These are phyloP conservation scores for Clonostachys sp. DNA, from an alignment of 2,329 filamentous ascomycete species.

Conservation along the genomic window DNA sequence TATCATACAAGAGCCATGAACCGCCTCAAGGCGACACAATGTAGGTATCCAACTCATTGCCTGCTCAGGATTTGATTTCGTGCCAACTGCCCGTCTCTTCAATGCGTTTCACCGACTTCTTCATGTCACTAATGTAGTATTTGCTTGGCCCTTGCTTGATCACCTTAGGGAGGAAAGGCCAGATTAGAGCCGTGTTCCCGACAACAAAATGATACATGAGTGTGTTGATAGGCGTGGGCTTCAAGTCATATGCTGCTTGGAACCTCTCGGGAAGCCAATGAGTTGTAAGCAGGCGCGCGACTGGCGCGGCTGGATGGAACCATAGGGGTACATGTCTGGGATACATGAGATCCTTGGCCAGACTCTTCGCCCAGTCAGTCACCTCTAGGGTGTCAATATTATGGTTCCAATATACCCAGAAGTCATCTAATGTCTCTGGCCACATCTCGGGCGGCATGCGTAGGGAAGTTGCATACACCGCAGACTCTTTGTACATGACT, in stretches of 20 bases:
- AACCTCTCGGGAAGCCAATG: conserved; percentile 11
- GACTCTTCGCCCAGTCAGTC: conserved; percentile 17
- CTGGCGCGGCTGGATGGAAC: conserved; percentile 10
- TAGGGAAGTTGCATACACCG: conserved; percentile 18
- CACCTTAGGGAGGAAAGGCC: conserved; percentile 6
- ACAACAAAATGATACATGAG: conserved; percentile 9
- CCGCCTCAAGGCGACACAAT: too few relatives aligned
- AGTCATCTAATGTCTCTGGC: conserved; percentile 22
- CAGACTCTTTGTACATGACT: conserved; percentile 15
- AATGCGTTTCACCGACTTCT: conserved; percentile 9
- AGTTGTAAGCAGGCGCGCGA: conserved; percentile 8
- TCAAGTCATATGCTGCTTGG: conserved; percentile 13
- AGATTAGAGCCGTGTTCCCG: conserved; percentile 17
- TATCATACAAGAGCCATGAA: too few relatives aligned
- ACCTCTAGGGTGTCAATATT: conserved; percentile 23
- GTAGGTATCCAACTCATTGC: too few relatives aligned
- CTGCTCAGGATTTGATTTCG: neutral
- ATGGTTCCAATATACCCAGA: conserved; percentile 29
- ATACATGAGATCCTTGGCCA: conserved; percentile 14
- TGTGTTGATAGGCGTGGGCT: conserved; percentile 8
- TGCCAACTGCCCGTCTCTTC: conserved; percentile 8
- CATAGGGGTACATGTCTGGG: conserved; percentile 12
- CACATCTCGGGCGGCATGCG: conserved; percentile 25
- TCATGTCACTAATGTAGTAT: conserved; percentile 15
- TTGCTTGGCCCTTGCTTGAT: conserved; percentile 12